These are phyloP conservation scores for Lipomyces anomalus DNA, from an alignment of 805 yeast genomes.

Conservation along the genomic window DNA sequence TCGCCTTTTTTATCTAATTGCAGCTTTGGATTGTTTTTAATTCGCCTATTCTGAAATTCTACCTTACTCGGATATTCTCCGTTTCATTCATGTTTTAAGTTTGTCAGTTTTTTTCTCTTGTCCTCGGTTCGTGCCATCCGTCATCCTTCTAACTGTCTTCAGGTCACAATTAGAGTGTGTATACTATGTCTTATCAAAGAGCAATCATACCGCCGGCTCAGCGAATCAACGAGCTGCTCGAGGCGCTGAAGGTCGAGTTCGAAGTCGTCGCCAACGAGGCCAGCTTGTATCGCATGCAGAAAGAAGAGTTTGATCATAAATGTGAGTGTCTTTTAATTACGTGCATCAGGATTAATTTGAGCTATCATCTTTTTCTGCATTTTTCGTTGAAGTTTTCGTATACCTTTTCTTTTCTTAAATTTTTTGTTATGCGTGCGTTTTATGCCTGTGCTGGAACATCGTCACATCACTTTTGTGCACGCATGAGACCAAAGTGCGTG, in stretches of 20 bases:
- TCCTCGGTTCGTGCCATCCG: too few relatives aligned
- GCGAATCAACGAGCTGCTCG: conserved; percentile 70
- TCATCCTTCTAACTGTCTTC: too few relatives aligned
- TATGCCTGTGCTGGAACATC: too few relatives aligned
- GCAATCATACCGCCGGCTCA: conserved; percentile 30
- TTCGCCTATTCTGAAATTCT: too few relatives aligned
- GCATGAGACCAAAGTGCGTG: too few relatives aligned
- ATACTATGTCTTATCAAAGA: conserved; percentile 28
- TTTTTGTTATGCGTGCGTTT: conserved; percentile 2
- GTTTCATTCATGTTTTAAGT: too few relatives aligned
- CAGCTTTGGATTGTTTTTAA: too few relatives aligned
- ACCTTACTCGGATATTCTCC: too few relatives aligned
- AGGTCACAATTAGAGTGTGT: too few relatives aligned
- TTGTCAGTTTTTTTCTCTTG: too few relatives aligned
- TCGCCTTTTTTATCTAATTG: too few relatives aligned
- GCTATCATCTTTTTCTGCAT: background rate
- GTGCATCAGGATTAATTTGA: background rate
- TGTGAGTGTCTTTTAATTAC: conserved; percentile 29
- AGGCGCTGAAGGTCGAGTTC: conserved; percentile 88
- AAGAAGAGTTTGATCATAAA: conserved; percentile 86
- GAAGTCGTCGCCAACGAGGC: conserved; percentile 82
- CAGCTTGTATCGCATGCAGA: conserved; percentile 75
- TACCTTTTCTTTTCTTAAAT: background rate
- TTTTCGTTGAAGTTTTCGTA: background rate
- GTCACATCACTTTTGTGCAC: too few relatives aligned